Evolutionary conservation across 768 basidiomycete genomes (phyloP).

Genomic region (Leccinum boreale): DNA sequence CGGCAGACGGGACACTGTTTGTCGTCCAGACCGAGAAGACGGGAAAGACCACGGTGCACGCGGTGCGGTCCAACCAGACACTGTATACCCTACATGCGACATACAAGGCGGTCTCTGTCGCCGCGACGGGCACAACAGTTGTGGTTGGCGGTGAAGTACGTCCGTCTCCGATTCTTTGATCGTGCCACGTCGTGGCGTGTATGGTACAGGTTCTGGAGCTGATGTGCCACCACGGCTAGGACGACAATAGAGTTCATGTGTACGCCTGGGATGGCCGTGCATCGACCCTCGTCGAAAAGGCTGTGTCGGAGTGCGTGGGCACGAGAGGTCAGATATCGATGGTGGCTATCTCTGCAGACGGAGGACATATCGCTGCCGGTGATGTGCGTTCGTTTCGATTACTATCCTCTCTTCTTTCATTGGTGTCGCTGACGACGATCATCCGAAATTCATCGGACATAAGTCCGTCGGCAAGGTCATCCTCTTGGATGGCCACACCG

Average conservation of each 20-base stretch:
- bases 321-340: constrained; percentile 57
- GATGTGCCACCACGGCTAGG: constrained; percentile 1
- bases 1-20: constrained; percentile 62
- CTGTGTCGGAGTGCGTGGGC: constrained; percentile 62
- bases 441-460: neutral
- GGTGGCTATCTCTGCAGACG: constrained; percentile 79
- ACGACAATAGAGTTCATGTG: constrained; percentile 76
- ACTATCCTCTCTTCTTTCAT: neutral
- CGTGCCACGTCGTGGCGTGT: neutral
- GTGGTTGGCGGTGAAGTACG: constrained; percentile 77
- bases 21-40: constrained; percentile 46
- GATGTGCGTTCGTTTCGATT: constrained; percentile 55
- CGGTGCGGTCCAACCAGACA: constrained; percentile 66
- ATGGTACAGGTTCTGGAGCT: neutral
- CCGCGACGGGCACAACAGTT: constrained; percentile 48
- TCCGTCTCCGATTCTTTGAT: neutral
- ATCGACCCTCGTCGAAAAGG: constrained; percentile 46
- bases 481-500: constrained; percentile 67
- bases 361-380: constrained; percentile 71
- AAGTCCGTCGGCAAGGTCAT: constrained; percentile 81
- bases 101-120: constrained; percentile 56
- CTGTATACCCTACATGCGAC: constrained; percentile 53
- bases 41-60: constrained; percentile 49
- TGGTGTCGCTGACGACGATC: constrained; percentile 4
- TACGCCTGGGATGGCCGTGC: constrained; percentile 68